Conservation (phyloP, 306 rosid genomes). For the Trichosanthes cucumerina region DNA sequence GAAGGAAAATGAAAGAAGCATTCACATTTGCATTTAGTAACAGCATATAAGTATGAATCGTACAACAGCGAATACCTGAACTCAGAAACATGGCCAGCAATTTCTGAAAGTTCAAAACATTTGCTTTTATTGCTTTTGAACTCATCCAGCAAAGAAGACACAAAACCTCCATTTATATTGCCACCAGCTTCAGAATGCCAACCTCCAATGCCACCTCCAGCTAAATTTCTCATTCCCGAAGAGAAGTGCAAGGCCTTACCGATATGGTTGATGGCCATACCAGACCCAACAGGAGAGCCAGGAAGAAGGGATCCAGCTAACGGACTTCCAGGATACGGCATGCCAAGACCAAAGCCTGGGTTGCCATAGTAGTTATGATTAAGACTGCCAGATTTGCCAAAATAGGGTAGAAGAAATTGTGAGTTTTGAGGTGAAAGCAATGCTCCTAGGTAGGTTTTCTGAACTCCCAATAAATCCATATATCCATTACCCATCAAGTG, state of each 20-base stretch:
- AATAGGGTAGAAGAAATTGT: conserved; percentile 47
- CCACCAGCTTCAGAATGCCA: conserved; percentile 70
- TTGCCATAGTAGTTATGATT: conserved; percentile 70
- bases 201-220: conserved; percentile 63
- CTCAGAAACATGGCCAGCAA: conserved; percentile 57
- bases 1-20: conserved; percentile 3
- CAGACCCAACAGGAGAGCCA: conserved; percentile 71
- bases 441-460: conserved; percentile 71
- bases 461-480: conserved; percentile 62
- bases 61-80: conserved; percentile 44
- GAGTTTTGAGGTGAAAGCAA: conserved; percentile 65
- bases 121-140: conserved; percentile 78
- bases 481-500: conserved; percentile 45
- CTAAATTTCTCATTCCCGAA: conserved; percentile 73
- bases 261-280: conserved; percentile 66
- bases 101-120: conserved; percentile 82
- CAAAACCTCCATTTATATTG: conserved; percentile 60
- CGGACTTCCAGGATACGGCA: conserved; percentile 80
- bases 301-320: conserved; percentile 53
- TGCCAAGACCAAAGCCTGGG: conserved; percentile 57
- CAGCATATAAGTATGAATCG: not conserved
- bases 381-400: conserved; percentile 49
- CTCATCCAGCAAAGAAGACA: conserved; percentile 76
- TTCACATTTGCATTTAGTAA: not conserved
- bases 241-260: conserved; percentile 65